Conservation (phyloP, 768 basidiomycete genomes). For the Russula virescens region DNA sequence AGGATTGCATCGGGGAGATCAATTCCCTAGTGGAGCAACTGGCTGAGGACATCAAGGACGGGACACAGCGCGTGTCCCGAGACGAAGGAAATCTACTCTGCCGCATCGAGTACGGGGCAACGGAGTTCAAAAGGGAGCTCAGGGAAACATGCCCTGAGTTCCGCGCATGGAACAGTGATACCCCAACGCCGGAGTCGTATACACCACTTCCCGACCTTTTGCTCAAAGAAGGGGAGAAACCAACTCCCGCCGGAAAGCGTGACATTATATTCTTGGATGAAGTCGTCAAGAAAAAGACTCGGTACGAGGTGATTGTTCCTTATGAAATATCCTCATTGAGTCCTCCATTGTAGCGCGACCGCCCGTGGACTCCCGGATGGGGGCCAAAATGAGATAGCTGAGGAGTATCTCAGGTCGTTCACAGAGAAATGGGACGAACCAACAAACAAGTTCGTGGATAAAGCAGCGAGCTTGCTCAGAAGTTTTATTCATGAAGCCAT, state of each 20-base stretch:
- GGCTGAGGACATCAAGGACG: conserved; percentile 35
- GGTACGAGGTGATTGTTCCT: conserved; percentile 5
- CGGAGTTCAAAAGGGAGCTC: conserved; percentile 2
- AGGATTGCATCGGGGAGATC: conserved; percentile 50
- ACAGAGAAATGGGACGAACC: conserved; percentile 8
- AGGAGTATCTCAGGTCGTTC: conserved; percentile 8
- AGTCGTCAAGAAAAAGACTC: background rate
- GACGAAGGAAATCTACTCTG: conserved; percentile 25
- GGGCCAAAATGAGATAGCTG: conserved; percentile 7
- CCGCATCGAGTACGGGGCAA: conserved; percentile 6
- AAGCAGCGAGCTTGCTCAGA: background rate
- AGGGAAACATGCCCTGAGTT: conserved; percentile 19
- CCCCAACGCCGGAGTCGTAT: background rate
- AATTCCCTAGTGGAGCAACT: conserved; percentile 42
- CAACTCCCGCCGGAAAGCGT: background rate
- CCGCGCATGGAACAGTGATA: conserved; percentile 6
- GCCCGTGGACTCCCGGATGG: conserved; percentile 18
- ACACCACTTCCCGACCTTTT: background rate
- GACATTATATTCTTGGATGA: conserved; percentile 16
- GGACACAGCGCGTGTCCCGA: conserved; percentile 44
- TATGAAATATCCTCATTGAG: background rate
- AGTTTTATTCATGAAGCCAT: background rate
- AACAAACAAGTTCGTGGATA: background rate
- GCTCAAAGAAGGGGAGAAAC: background rate
- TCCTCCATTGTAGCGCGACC: background rate